Evolutionary conservation across 139 green algal species (phyloP).

Genomic region (Chlamydomonas eustigma): DNA sequence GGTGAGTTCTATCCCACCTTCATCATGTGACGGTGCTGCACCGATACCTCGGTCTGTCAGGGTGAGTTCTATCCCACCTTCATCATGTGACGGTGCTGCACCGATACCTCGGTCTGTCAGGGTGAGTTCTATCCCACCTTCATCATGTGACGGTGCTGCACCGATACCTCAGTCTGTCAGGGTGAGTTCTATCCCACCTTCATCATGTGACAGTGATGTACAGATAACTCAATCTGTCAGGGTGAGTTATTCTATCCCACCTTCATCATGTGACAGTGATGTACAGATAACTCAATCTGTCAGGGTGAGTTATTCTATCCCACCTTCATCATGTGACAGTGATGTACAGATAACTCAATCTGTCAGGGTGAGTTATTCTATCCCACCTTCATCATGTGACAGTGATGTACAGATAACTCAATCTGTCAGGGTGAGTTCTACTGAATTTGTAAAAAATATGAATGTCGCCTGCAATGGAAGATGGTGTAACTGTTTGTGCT

Average conservation of each 20-base stretch:
- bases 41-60: constrained; percentile 27
- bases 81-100: constrained; percentile 48
- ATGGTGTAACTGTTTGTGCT: no score
- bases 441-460: not conserved
- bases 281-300: not conserved
- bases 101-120: constrained; percentile 27
- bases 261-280: not conserved
- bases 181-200: not conserved
- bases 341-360: not conserved
- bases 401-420: not conserved
- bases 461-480: not conserved
- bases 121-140: constrained; percentile 31
- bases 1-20: constrained; percentile 31
- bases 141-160: constrained; percentile 48
- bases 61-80: constrained; percentile 31
- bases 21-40: constrained; percentile 48
- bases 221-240: not conserved
- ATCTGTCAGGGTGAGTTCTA: not conserved
- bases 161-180: constrained; percentile 26
- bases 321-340: not conserved
- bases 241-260: not conserved
- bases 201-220: not conserved
- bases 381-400: not conserved
- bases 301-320: not conserved
- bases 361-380: not conserved